Evolutionary conservation across 1,284 basidiomycete species (phyloP), one percentile per base, ranked within the genome.

Genomic region (Ganoderma lucidum): DNA sequence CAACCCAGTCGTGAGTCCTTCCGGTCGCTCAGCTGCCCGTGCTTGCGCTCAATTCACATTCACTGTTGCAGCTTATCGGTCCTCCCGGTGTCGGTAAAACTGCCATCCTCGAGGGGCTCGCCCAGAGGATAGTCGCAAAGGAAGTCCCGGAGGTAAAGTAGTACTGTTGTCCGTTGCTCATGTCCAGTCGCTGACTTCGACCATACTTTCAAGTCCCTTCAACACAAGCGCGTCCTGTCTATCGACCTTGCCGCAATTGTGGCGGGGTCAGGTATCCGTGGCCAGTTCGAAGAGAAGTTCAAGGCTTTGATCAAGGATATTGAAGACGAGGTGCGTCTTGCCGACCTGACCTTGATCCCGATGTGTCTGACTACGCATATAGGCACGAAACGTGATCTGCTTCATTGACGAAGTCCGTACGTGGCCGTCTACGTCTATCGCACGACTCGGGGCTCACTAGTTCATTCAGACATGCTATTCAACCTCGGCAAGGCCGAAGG

Each of bases 241-340:
- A 87, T 97, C 62, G 95, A 97, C 79, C 84, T 97, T 1, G 87
- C 94, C 0, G 88, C 90, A 1, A 88, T 97, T 32, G 88, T 97
- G 81, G 94, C 93, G 15, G 96, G 96, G 3, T 94, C 96, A 0
- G 95, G 94, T 0, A 92, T 97, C 61, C 89, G 96, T 41, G 96
- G 96, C 1, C 91, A 95, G 71, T 97, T 97, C 70, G 96, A 98
- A 75, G 94, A 95, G 78, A 96, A 96, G 75, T 96, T 97, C 86
- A 96, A 96, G 79, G 90, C 89, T 0, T 83, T 97, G 6, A 84
- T 97, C 37, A 88, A 88, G 53, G 96, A 98, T 77, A 96, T 98
- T 70, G 94, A 97, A 76, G 93, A 92, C 15, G 90, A 94, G 81
- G 90, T 90, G 23, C 19, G 19, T 30, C 12, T 30, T 30, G 15